Evolutionary conservation across 371 early-diverging fungal genomes (phyloP).

Genomic region (Mucor mucedo): DNA sequence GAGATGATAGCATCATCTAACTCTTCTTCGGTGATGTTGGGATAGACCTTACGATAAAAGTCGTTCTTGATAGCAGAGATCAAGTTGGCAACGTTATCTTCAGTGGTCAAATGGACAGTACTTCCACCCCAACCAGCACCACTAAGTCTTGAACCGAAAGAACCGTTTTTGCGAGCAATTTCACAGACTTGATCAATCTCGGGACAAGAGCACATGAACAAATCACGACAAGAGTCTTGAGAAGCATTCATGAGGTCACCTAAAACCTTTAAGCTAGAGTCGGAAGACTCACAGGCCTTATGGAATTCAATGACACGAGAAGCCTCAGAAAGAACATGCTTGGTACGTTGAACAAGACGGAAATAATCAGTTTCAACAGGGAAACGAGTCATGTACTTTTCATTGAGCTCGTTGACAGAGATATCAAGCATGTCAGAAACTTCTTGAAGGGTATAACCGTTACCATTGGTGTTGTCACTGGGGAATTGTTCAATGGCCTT

Average conservation of each 20-base stretch:
- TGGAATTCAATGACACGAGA: constrained; percentile 82
- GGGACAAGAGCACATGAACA: constrained; percentile 88
- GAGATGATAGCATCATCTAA: constrained; percentile 63
- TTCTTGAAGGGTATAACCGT: constrained; percentile 69
- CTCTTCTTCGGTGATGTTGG: constrained; percentile 55
- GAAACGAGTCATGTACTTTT: constrained; percentile 68
- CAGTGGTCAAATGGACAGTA: constrained; percentile 83
- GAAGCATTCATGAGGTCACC: constrained; percentile 91
- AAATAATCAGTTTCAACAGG: constrained; percentile 76
- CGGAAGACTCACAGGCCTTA: constrained; percentile 62
- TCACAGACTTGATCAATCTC: constrained; percentile 85
- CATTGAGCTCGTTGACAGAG: constrained; percentile 57
- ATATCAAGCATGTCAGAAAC: constrained; percentile 66
- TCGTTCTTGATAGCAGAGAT: constrained; percentile 68
- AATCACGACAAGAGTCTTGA: constrained; percentile 80
- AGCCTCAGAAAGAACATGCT: constrained; percentile 87
- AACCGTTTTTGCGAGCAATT: constrained; percentile 75
- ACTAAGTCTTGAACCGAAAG: constrained; percentile 84
- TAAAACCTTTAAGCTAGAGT: constrained; percentile 47
- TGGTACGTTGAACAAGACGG: constrained; percentile 79
- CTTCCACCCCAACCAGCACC: constrained; percentile 98
- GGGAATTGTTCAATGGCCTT: constrained; percentile 30
- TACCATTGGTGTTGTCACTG: constrained; percentile 31
- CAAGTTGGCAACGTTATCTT: constrained; percentile 64
- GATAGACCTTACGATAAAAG: constrained; percentile 71